Base-by-base conservation (phyloP, 208 protist genomes). In the Trypanosoma mega region DNA sequence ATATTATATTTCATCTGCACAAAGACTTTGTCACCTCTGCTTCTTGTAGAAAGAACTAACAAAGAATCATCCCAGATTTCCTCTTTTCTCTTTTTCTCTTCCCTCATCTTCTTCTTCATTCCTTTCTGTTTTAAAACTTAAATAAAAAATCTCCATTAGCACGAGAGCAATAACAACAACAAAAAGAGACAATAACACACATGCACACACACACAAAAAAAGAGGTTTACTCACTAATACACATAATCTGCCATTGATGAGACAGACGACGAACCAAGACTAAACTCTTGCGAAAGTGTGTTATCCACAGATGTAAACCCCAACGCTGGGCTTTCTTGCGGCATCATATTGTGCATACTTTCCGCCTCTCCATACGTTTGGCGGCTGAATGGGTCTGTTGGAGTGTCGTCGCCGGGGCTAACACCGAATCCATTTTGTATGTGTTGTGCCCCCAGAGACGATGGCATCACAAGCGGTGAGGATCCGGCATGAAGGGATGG, bases 201-300 rank as follows among this genome's bases (percentile, higher is more conserved):
- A 30, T 31, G 14, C 6, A 27, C 16, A 51, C 18, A 14, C 7
- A 51, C 23, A 12, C 18, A 29, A 30, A 18, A 47, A 4, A 20
- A n/a, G n/a, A n/a, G n/a, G n/a, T n/a, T n/a, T n/a, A n/a, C n/a
- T n/a, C 45, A 21, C 30, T 60, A 61, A 31, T 81, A 83, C 49
- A 82, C 76, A 14, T 74, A 87, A 20, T 56, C 71, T 0, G 55
- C 60, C 30, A 23, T 59, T 14, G 68, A 82, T 2, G 68, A 66
- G 14, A 63, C 55, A 54, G 68, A 67, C 0, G 81, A 87, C n/a
- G 76, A 68, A 41, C 83, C 76, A 16, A 92, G 54, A 55, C 76
- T 90, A 55, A 87, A 84, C 43, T 84, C 74, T 63, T 81, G 80
- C 2, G 76, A 69, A 5, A 86, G 54, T 1, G 74, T 74, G 67